These are phyloP conservation scores for Talaromyces sp. DNA, from an alignment of 2,329 filamentous ascomycete species.

Conservation along the genomic window DNA sequence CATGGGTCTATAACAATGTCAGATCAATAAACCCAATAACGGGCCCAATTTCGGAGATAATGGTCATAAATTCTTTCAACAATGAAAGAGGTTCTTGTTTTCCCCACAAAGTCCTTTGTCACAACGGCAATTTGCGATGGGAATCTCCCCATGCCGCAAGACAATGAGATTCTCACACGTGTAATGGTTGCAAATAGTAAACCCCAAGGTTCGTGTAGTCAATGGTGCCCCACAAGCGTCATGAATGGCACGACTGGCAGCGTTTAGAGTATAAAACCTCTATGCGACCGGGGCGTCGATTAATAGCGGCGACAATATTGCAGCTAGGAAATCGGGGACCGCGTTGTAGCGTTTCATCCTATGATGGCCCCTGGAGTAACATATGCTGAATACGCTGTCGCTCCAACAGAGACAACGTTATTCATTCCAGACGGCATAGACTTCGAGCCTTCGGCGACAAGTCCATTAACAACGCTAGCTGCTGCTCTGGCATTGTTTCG, in stretches of 20 bases:
- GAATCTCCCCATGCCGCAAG: neutral
- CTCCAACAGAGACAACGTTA: conserved; percentile 51
- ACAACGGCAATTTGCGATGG: neutral
- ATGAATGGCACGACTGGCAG: conserved; percentile 48
- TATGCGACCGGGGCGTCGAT: conserved; percentile 33
- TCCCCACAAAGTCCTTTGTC: neutral
- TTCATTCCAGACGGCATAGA: conserved; percentile 46
- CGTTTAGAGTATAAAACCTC: conserved; percentile 20
- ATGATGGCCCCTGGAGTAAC: conserved; percentile 47
- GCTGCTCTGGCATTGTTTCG: conserved; percentile 51
- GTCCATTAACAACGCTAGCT: conserved; percentile 44
- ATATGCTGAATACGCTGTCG: conserved; percentile 55
- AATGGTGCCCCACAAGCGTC: conserved; percentile 17
- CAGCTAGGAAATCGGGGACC: conserved; percentile 52
- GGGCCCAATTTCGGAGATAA: neutral
- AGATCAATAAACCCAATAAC: neutral
- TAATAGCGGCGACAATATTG: conserved; percentile 46
- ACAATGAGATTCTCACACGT: conserved; percentile 2
- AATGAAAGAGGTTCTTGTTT: conserved; percentile 4
- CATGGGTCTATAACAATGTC: neutral
- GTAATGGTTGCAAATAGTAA: conserved; percentile 5
- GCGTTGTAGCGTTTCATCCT: conserved; percentile 47
- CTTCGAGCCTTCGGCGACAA: conserved; percentile 55
- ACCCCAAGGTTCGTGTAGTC: conserved; percentile 16
- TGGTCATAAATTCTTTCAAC: neutral